phyloP scores from a whole-genome alignment of 2,329 filamentous ascomycete genomes.

The Aspergillus sergii region DNA sequence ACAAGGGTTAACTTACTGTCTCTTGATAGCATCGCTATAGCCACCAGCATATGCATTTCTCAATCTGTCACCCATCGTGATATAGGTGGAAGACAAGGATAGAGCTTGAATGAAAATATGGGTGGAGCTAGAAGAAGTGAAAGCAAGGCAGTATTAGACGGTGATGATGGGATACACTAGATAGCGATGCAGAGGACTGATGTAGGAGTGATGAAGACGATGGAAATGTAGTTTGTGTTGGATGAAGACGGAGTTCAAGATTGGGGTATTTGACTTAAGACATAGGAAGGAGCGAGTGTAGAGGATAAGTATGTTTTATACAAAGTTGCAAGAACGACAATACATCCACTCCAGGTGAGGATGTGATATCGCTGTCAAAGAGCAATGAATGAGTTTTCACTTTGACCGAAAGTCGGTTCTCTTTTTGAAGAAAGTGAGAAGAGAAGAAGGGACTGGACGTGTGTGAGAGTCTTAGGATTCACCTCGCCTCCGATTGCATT shows the following conservation, averaged over 20 bases:
- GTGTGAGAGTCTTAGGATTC: background rate
- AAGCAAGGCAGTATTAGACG: background rate
- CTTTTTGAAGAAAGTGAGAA: background rate
- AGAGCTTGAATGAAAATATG: background rate
- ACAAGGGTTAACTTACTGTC: conserved; percentile 21
- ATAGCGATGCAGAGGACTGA: background rate
- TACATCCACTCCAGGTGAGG: background rate
- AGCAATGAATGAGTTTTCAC: background rate
- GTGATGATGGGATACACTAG: background rate
- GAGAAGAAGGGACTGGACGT: background rate
- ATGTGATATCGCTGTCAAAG: background rate
- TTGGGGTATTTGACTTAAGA: background rate
- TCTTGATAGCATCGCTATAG: conserved; percentile 26
- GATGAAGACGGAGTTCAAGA: background rate
- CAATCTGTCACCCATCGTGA: background rate
- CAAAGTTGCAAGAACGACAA: background rate
- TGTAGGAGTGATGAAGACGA: background rate
- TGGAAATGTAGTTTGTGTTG: background rate
- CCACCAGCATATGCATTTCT: conserved; percentile 27
- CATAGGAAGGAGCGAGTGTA: background rate
- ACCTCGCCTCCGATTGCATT: background rate
- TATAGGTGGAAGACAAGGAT: background rate
- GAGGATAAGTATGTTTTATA: background rate
- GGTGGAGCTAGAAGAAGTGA: background rate
- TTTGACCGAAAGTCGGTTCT: background rate